Conservation (phyloP, 164 flowering plant genomes). For the Liquidambar formosana region DNA sequence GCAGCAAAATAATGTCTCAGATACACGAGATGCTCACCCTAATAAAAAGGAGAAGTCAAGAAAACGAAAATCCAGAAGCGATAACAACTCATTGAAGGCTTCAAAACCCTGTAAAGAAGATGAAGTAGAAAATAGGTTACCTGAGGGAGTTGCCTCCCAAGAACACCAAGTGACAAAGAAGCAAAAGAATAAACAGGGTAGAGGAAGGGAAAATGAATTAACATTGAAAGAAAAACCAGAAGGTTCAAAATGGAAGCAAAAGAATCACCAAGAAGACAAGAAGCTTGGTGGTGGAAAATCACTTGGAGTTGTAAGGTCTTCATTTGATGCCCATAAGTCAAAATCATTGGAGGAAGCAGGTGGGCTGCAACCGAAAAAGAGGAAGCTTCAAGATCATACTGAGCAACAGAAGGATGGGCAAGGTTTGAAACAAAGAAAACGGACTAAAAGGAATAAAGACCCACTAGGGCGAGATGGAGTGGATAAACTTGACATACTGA, state of each 20-base stretch:
- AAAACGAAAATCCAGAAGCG: slow-evolving; percentile 35
- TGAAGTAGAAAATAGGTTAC: slow-evolving; percentile 16
- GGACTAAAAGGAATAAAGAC: slow-evolving; percentile 22
- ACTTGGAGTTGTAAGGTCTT: neutral
- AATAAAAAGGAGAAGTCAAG: slow-evolving; percentile 23
- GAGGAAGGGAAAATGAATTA: slow-evolving; percentile 12
- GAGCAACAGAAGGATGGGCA: slow-evolving; percentile 26
- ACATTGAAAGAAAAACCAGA: slow-evolving; percentile 15
- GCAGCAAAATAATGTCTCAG: slow-evolving; percentile 20
- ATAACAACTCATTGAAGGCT: slow-evolving; percentile 14
- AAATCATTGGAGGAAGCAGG: slow-evolving; percentile 18
- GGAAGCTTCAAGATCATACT: slow-evolving; percentile 31
- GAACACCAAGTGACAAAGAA: slow-evolving; percentile 31
- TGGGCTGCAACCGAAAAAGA: slow-evolving; percentile 36
- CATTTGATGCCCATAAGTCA: neutral
- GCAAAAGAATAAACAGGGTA: slow-evolving; percentile 30
- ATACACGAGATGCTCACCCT: slow-evolving; percentile 14
- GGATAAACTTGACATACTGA: slow-evolving; percentile 79
- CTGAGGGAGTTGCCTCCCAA: slow-evolving; percentile 11
- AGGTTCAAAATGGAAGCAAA: slow-evolving; percentile 16
- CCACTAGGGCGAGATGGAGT: slow-evolving; percentile 41
- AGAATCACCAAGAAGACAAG: slow-evolving; percentile 10
- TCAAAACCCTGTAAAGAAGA: slow-evolving; percentile 15
- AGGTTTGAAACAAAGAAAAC: slow-evolving; percentile 27
- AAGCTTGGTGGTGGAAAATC: slow-evolving; percentile 16